Conservation (phyloP, 805 yeast species). For the Zygotorulaspora danielsina region DNA sequence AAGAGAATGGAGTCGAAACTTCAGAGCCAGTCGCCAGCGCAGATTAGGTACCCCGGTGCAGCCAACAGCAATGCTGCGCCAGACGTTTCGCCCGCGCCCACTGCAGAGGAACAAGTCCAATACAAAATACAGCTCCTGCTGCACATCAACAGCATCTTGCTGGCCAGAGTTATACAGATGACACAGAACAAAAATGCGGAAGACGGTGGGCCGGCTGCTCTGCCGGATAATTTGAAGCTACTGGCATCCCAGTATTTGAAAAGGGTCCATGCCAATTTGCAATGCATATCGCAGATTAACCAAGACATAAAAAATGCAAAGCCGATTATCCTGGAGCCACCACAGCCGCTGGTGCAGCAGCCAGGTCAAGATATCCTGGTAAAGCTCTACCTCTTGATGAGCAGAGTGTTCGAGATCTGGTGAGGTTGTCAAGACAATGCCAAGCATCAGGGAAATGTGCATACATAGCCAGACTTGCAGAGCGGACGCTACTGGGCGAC, state of each 20-base stretch:
- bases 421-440: slow-evolving; percentile 5
- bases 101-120: slow-evolving; percentile 29
- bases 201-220: slow-evolving; percentile 12
- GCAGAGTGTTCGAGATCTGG: slow-evolving; percentile 36
- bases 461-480: too few species aligned
- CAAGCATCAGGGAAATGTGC: not conserved
- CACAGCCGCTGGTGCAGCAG: slow-evolving; percentile 20
- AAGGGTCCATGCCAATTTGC: slow-evolving; percentile 36
- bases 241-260: slow-evolving; percentile 31
- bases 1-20: not conserved
- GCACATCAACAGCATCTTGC: slow-evolving; percentile 34
- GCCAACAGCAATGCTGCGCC: slow-evolving; percentile 38
- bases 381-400: slow-evolving; percentile 31
- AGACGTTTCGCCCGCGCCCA: not conserved
- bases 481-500: too few species aligned
- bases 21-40: not conserved
- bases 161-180: slow-evolving; percentile 28
- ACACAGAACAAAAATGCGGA: slow-evolving; percentile 19
- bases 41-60: slow-evolving; percentile 40
- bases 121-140: slow-evolving; percentile 35
- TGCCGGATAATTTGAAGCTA: slow-evolving; percentile 28
- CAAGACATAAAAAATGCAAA: slow-evolving; percentile 28
- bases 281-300: slow-evolving; percentile 35
- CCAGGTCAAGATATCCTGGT: slow-evolving; percentile 30
- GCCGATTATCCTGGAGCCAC: slow-evolving; percentile 30